phyloP scores from a whole-genome alignment of 106 monocot species.

The Allium cepa region DNA sequence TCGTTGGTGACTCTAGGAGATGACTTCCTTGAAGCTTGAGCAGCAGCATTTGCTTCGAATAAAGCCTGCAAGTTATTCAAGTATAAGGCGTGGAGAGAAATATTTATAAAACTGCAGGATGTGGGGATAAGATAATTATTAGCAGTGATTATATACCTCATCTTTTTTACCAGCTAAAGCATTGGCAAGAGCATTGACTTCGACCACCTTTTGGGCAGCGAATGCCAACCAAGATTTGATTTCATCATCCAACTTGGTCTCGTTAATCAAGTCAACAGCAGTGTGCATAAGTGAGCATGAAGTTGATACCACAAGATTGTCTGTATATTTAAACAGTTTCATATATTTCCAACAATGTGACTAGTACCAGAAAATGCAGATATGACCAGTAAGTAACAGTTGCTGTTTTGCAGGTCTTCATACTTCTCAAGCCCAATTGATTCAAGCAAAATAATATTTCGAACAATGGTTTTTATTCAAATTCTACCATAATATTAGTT shows the following conservation, averaged over 20 bases:
- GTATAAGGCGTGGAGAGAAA: too few relatives aligned
- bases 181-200: slow-evolving; percentile 18
- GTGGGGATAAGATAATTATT: too few relatives aligned
- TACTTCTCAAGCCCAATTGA: too few relatives aligned
- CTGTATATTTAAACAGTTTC: neutral
- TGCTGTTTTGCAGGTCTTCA: too few relatives aligned
- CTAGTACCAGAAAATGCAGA: neutral
- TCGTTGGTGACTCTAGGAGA: slow-evolving; percentile 22
- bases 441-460: neutral
- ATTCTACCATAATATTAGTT: neutral
- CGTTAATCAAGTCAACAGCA: slow-evolving; percentile 17
- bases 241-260: slow-evolving; percentile 16
- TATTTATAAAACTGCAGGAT: too few relatives aligned
- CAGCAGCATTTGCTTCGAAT: slow-evolving; percentile 16
- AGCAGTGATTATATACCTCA: slow-evolving; percentile 5
- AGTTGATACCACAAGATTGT: slow-evolving; percentile 13
- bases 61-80: neutral
- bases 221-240: slow-evolving; percentile 17
- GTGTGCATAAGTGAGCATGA: slow-evolving; percentile 17
- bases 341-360: neutral
- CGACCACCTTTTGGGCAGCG: slow-evolving; percentile 16
- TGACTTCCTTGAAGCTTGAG: slow-evolving; percentile 21
- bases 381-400: neutral
- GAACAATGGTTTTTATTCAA: neutral
- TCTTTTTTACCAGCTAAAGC: slow-evolving; percentile 12